A percentile compares a stretch with the other conserved stretches of the same genome.
Evolutionary conservation across 2,329 filamentous ascomycete species (phyloP).

Genomic region (Albifimbria verrucaria): DNA sequence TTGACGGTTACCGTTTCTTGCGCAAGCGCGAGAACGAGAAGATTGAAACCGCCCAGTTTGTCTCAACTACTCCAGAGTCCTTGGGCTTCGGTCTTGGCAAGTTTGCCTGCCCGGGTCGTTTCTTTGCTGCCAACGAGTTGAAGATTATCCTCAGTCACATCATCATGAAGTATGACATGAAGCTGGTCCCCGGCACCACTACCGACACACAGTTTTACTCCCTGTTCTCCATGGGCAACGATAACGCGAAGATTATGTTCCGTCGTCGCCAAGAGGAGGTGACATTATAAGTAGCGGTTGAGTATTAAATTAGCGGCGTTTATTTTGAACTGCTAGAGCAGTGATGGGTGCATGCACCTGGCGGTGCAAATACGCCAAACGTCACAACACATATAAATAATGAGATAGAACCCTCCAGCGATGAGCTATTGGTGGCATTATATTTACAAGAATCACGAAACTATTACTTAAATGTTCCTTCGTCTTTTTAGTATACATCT

Average conservation of each 20-base stretch:
- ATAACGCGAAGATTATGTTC: not conserved
- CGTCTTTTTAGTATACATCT: too few relatives aligned
- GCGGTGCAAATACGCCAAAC: too few relatives aligned
- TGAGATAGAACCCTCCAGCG: too few relatives aligned
- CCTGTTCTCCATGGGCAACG: not conserved
- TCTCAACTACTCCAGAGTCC: conserved; percentile 22
- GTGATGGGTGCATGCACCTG: too few relatives aligned
- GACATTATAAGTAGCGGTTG: too few relatives aligned
- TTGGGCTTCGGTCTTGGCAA: conserved; percentile 32
- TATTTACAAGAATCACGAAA: too few relatives aligned
- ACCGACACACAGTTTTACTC: not conserved
- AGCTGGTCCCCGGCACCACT: conserved; percentile 1
- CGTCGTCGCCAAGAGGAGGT: not conserved
- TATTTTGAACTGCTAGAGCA: too few relatives aligned
- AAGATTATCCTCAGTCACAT: conserved; percentile 30
- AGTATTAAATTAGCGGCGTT: too few relatives aligned
- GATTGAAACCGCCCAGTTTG: conserved; percentile 21
- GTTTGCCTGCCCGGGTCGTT: conserved; percentile 35
- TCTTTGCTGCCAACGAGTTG: conserved; percentile 34
- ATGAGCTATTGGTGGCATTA: too few relatives aligned
- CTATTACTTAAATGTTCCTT: too few relatives aligned
- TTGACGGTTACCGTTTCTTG: conserved; percentile 16
- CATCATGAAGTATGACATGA: conserved; percentile 27
- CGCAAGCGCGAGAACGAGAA: conserved; percentile 9
- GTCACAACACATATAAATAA: too few relatives aligned